Base-by-base conservation (phyloP, 495 filamentous ascomycete genomes). In the Aspergillus nanangensis region DNA sequence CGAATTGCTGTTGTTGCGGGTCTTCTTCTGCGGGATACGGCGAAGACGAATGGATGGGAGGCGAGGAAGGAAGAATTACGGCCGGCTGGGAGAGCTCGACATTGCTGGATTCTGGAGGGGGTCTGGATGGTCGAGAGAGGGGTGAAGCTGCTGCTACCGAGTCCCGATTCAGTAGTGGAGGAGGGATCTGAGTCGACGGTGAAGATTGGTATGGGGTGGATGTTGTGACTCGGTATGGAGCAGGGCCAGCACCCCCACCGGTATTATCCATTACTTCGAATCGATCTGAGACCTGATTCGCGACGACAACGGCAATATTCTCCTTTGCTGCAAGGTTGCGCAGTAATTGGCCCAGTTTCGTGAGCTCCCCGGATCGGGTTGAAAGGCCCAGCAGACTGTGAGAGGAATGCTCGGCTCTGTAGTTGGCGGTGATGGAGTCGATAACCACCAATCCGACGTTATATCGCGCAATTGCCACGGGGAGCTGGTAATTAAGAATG, bases 241-340 rank as follows among this genome's bases (percentile, higher is more conserved):
- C n/a, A n/a, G n/a, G n/a, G n/a, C n/a, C n/a, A n/a, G n/a, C n/a
- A 29, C 11, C 25, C 25, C 25, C 25, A 11, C 11, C 11, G 25
- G 5, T 29, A 29, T 37, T 43, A 5, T 66, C 52, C 14, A 52
- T 25, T 10, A 55, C 51, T 10, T 72, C 67, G 55, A 98, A 95
- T 5, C 89, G 79, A 67, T 98, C 93, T 4, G 85, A 83, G n/a
- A 98, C 94, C 61, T 98, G 93, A 57, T 98, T 98, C 8, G 91
- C 84, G 1, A 96, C 83, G 3, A 97, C 91, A 22, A 98, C 76
- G 9, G 93, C 90, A 19, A 96, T 69, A 43, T 83, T 69, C 59
- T 93, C 68, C 36, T 72, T 74, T 24, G 75, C 74, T 1, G 93
- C 92, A 2, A 96, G 66, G 17, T 82, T 78, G 27, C 88, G 82